A percentile compares a stretch with the other conserved stretches of the same genome.
phyloP scores from a whole-genome alignment of 805 yeast genomes.

The Cyberlindnera samutprakarnensis region DNA sequence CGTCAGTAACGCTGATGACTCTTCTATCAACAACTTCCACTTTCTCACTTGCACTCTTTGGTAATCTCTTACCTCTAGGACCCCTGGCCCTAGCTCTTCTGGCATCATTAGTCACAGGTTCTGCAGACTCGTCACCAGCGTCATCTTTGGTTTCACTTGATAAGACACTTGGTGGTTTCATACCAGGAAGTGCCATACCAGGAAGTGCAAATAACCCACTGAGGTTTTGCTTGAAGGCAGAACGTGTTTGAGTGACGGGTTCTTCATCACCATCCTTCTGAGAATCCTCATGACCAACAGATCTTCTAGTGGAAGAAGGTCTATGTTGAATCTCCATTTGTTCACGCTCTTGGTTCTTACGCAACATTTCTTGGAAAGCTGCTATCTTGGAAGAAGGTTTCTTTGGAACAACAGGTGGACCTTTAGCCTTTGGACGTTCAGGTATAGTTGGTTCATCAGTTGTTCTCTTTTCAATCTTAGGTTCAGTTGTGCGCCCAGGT shows the following conservation, averaged over 20 bases:
- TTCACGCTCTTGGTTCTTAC: conserved; percentile 45
- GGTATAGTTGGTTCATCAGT: conserved; percentile 1
- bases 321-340: conserved; percentile 47
- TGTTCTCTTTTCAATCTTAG: too few species aligned
- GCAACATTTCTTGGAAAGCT: conserved; percentile 73
- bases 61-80: conserved; percentile 67
- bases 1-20: conserved; percentile 12
- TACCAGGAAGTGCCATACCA: conserved; percentile 34
- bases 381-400: conserved; percentile 75
- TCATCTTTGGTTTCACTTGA: conserved; percentile 4
- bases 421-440: conserved; percentile 17
- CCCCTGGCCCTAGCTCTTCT: conserved; percentile 56
- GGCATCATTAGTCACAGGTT: conserved; percentile 24
- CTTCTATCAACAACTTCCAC: conserved; percentile 20
- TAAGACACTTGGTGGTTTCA: conserved; percentile 17
- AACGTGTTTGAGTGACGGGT: conserved; percentile 13
- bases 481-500: too few species aligned
- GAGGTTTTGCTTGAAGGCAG: conserved; percentile 45
- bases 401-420: conserved; percentile 67
- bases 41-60: conserved; percentile 38
- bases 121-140: conserved; percentile 3
- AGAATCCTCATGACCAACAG: background rate
- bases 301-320: conserved; percentile 31
- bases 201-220: conserved; percentile 56
- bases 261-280: background rate